phyloP scores from a whole-genome alignment of 1,139 yeast genomes.

The Komagataea norvegica region DNA sequence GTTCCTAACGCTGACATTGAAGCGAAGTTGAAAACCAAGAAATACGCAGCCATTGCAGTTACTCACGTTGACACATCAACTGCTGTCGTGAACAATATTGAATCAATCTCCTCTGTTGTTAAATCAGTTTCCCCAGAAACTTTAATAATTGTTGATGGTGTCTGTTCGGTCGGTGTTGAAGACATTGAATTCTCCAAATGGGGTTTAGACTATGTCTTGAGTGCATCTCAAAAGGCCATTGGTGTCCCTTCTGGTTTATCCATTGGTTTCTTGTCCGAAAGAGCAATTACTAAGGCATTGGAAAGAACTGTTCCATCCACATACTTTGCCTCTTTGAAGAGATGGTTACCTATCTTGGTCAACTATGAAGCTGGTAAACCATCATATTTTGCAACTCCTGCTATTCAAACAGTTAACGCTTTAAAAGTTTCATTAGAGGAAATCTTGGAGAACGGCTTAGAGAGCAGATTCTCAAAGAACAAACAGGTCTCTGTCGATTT shows the following conservation, averaged over 20 bases:
- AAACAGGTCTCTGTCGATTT: slow-evolving; percentile 57
- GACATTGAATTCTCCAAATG: slow-evolving; percentile 79
- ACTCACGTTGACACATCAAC: slow-evolving; percentile 97
- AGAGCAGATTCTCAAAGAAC: slow-evolving; percentile 61
- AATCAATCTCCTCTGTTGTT: slow-evolving; percentile 56
- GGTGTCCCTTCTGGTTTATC: slow-evolving; percentile 94
- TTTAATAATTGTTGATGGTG: slow-evolving; percentile 84
- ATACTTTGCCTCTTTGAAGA: slow-evolving; percentile 70
- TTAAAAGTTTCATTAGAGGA: slow-evolving; percentile 73
- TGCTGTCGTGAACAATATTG: slow-evolving; percentile 77
- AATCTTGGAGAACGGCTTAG: slow-evolving; percentile 57
- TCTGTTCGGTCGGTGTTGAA: slow-evolving; percentile 91
- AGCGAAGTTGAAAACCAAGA: slow-evolving; percentile 43
- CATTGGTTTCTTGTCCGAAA: slow-evolving; percentile 66
- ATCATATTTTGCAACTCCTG: slow-evolving; percentile 92
- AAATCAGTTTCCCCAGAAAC: slow-evolving; percentile 71
- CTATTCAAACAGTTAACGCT: slow-evolving; percentile 82
- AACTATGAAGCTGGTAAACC: slow-evolving; percentile 81
- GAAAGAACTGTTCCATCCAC: slow-evolving; percentile 52
- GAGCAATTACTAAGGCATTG: slow-evolving; percentile 65
- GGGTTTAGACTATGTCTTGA: slow-evolving; percentile 83
- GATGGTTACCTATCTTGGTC: slow-evolving; percentile 87
- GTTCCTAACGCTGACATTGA: slow-evolving; percentile 59
- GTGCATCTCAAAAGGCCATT: slow-evolving; percentile 94
- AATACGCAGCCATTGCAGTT: slow-evolving; percentile 69